Evolutionary conservation across 2,329 filamentous ascomycete genomes (phyloP).

Genomic region (Talaromyces marneffei): DNA sequence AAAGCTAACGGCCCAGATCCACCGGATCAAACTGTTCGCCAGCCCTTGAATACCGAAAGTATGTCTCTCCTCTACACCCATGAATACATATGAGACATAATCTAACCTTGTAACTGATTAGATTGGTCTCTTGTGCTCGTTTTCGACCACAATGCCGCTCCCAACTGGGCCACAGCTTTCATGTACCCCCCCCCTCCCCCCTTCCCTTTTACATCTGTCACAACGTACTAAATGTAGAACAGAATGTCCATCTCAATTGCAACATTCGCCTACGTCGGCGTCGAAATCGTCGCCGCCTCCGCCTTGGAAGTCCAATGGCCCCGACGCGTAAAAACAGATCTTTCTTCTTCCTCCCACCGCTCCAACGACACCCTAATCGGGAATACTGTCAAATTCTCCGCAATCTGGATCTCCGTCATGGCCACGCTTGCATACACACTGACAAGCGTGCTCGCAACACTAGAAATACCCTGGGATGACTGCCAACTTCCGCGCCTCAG

Average conservation of each 20-base stretch:
- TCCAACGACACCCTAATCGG: constrained; percentile 10
- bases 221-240: background rate
- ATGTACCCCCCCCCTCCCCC: constrained; percentile 17
- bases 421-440: constrained; percentile 24
- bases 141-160: constrained; percentile 20
- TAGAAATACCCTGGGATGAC: constrained; percentile 24
- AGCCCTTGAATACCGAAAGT: constrained; percentile 4
- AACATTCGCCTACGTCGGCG: constrained; percentile 28
- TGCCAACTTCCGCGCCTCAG: constrained; percentile 18
- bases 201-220: background rate
- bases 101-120: constrained; percentile 12
- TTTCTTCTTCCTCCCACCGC: background rate
- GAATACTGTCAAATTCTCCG: constrained; percentile 23
- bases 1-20: background rate
- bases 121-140: constrained; percentile 15
- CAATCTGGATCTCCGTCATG: constrained; percentile 27
- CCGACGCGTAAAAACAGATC: constrained; percentile 4
- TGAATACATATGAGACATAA: background rate
- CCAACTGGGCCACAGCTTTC: constrained; percentile 21
- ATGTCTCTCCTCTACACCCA: background rate
- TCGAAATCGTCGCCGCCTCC: constrained; percentile 31
- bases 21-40: background rate
- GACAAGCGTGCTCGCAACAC: constrained; percentile 21
- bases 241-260: constrained; percentile 29
- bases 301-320: constrained; percentile 29